Percentiles rank a stretch among this genome's conserved stretches.
phyloP scores from a whole-genome alignment of 805 yeast species.

The Metschnikowia koreensis region DNA sequence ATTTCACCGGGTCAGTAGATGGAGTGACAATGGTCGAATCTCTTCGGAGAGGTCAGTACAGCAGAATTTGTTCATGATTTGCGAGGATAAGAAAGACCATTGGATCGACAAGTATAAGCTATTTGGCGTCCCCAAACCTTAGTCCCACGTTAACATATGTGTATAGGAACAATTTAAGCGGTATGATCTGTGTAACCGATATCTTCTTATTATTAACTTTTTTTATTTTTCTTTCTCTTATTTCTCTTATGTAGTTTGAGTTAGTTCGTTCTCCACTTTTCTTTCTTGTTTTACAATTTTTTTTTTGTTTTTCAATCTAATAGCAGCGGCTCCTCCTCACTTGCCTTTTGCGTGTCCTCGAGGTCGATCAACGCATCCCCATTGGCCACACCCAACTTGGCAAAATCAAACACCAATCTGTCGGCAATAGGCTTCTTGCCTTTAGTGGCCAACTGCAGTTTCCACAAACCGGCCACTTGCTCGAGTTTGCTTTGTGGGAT shows the following conservation, averaged over 20 bases:
- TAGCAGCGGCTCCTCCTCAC: conserved; percentile 9
- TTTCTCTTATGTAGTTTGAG: neutral
- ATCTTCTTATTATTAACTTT: neutral
- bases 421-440: conserved; percentile 61
- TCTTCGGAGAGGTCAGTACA: conserved; percentile 2
- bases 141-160: neutral
- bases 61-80: conserved; percentile 28
- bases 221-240: neutral
- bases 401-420: conserved; percentile 50
- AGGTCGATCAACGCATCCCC: conserved; percentile 20
- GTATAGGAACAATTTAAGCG: neutral
- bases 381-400: conserved; percentile 16
- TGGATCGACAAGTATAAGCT: conserved; percentile 15
- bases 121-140: conserved; percentile 8
- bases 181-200: neutral
- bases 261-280: neutral
- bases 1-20: conserved; percentile 26
- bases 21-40: conserved; percentile 14
- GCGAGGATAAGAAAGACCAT: conserved; percentile 18
- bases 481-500: conserved; percentile 38
- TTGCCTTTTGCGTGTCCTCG: conserved; percentile 8
- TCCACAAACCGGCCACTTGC: conserved; percentile 64
- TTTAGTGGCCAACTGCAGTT: conserved; percentile 45
- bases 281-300: neutral
- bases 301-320: conserved; percentile 1